These are phyloP conservation scores for Tetrahymena malaccensis DNA, from an alignment of 73 alveolate species.

Conservation along the genomic window DNA sequence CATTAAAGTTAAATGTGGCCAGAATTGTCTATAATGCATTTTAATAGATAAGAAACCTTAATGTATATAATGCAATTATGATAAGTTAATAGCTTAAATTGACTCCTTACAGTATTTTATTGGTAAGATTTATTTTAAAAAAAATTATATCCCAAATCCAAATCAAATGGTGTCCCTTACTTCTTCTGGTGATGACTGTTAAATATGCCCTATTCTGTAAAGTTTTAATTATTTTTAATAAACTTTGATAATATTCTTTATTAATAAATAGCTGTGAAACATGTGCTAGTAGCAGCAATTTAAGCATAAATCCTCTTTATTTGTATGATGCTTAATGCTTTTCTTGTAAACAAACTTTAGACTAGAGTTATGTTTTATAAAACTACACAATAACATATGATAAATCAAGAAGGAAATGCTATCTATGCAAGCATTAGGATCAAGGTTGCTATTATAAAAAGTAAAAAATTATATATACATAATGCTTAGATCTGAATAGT, in stretches of 20 bases:
- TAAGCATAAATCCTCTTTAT: neutral
- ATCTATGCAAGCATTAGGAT: neutral
- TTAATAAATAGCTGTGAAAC: neutral
- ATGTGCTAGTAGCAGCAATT: neutral
- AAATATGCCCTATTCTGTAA: neutral
- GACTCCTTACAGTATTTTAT: neutral
- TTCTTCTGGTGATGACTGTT: neutral
- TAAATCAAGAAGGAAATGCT: neutral
- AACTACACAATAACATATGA: neutral
- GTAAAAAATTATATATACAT: neutral
- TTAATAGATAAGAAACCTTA: neutral
- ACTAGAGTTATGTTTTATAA: neutral
- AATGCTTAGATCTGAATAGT: neutral
- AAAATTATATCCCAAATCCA: neutral
- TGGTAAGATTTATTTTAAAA: neutral
- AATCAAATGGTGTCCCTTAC: neutral
- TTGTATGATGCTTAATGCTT: neutral
- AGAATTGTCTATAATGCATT: neutral
- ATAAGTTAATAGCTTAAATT: neutral
- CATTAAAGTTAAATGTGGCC: neutral
- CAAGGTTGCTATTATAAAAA: neutral
- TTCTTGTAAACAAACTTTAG: neutral
- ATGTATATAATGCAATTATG: neutral
- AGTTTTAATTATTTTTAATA: too few species aligned
- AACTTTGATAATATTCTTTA: too few species aligned